phyloP scores from a whole-genome alignment of 805 yeast genomes.

The Pichia paraexigua region DNA sequence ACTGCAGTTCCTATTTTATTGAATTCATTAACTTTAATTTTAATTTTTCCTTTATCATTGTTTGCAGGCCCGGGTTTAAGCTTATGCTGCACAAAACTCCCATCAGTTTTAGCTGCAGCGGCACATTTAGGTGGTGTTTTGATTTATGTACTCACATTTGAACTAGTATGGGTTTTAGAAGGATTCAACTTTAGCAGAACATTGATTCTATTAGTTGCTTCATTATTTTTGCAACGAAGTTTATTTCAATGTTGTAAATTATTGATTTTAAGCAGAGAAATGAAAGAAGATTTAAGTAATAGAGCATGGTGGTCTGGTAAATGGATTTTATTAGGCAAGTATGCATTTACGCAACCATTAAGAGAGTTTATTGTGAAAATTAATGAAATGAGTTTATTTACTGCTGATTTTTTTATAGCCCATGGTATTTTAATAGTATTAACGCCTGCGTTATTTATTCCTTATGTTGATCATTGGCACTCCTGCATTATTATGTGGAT shows the following conservation, averaged over 20 bases:
- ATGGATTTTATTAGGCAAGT: constrained; percentile 34
- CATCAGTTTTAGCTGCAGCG: constrained; percentile 33
- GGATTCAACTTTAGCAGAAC: constrained; percentile 35
- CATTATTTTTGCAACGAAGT: constrained; percentile 31
- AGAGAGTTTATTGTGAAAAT: constrained; percentile 40
- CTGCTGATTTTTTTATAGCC: constrained; percentile 40
- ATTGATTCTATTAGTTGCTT: constrained; percentile 32
- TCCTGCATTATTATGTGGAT: constrained; percentile 44
- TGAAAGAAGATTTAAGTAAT: constrained; percentile 33
- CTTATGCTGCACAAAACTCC: constrained; percentile 27
- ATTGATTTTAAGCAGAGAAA: constrained; percentile 34
- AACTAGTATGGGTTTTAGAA: constrained; percentile 33
- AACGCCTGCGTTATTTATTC: constrained; percentile 36
- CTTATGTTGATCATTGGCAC: constrained; percentile 42
- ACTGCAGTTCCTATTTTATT: constrained; percentile 41
- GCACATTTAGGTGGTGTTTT: constrained; percentile 33
- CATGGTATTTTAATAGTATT: constrained; percentile 34
- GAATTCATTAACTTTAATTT: constrained; percentile 27
- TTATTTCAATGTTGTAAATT: constrained; percentile 28
- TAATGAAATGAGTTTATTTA: constrained; percentile 37
- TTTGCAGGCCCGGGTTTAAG: constrained; percentile 31
- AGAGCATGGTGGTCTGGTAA: constrained; percentile 50
- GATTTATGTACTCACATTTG: constrained; percentile 29
- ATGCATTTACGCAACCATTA: constrained; percentile 34
- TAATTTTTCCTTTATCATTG: constrained; percentile 31